phyloP scores from a whole-genome alignment of 2,329 filamentous ascomycete genomes.

The Talaromyces sp. region DNA sequence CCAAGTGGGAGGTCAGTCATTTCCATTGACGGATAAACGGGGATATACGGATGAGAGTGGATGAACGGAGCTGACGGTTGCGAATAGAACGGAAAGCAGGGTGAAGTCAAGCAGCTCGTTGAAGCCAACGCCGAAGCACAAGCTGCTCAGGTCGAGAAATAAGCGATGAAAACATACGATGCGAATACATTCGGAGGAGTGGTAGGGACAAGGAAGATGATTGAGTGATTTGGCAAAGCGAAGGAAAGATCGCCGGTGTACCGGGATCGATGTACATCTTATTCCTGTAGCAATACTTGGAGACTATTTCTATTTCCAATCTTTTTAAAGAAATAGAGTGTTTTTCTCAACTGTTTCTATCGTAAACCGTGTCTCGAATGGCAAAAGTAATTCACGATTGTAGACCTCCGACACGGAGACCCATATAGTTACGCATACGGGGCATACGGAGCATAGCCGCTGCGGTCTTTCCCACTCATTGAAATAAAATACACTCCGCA shows the following conservation, averaged over 20 bases:
- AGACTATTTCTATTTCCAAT: constrained; percentile 7
- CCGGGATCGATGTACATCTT: constrained; percentile 24
- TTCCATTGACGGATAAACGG: neutral
- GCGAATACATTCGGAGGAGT: neutral
- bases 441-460: neutral
- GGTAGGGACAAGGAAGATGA: neutral
- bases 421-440: neutral
- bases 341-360: neutral
- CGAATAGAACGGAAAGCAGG: constrained; percentile 88
- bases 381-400: neutral
- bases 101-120: constrained; percentile 71
- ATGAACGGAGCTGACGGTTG: constrained; percentile 2
- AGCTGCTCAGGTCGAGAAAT: constrained; percentile 44
- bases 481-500: constrained; percentile 4
- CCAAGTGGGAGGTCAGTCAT: constrained; percentile 87
- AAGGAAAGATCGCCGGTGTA: neutral
- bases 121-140: constrained; percentile 51
- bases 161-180: constrained; percentile 23
- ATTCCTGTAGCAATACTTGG: constrained; percentile 37
- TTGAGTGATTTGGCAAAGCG: neutral
- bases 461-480: neutral
- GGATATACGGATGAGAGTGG: neutral
- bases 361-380: neutral
- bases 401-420: neutral
- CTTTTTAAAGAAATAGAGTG: constrained; percentile 17